Base-by-base conservation (phyloP, 495 filamentous ascomycete species). In the Coniosporium apollinis region DNA sequence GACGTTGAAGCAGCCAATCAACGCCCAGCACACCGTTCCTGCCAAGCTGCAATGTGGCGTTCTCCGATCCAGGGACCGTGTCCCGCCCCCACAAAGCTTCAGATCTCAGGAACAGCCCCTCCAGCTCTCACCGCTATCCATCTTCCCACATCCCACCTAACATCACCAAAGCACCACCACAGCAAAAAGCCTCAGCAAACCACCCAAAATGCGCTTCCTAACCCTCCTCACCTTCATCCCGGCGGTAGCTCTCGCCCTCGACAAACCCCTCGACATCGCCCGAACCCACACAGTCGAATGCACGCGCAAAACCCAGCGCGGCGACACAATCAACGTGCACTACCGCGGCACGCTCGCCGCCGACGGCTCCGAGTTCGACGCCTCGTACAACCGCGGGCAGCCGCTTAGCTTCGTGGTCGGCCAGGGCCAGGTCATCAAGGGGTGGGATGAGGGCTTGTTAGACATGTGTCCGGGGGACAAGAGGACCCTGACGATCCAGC, bases 401-500 rank as follows among this genome's bases (percentile, higher is more conserved):
- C 60, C 60, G 4, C 44, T 64, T 9, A 40, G 38, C 26, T 64
- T 64, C 43, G 45, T 36, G 24, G 49, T 64, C 18, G 60, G 60
- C 35, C 46, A 52, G 25, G 60, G 60, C 9, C 52, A 55, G 43
- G 60, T 64, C 22, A 64, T 64, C 52, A 60, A 60, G 38, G 60
- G 60, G 24, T 64, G 57, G 51, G 56, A 60, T 34, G 46, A 58
- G 38, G 57, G 57, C 4, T 44, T 60, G 22, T 32, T 60, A 34
- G 57, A 57, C 33, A 60, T 60, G 57, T 60, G 57, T 40, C 36
- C 44, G n/a, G 57, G 57, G 3, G 57, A 60, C 38, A 60, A 60
- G 55, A 44, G 57, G 38, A 50, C 40, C 43, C 42, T 60, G 39
- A 60, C 57, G 30, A 57, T 60, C 28, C 53, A 56, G 48, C 57